Conservation (phyloP, 108 stramenopile genomes). For the Aurantiochytrium sp. region DNA sequence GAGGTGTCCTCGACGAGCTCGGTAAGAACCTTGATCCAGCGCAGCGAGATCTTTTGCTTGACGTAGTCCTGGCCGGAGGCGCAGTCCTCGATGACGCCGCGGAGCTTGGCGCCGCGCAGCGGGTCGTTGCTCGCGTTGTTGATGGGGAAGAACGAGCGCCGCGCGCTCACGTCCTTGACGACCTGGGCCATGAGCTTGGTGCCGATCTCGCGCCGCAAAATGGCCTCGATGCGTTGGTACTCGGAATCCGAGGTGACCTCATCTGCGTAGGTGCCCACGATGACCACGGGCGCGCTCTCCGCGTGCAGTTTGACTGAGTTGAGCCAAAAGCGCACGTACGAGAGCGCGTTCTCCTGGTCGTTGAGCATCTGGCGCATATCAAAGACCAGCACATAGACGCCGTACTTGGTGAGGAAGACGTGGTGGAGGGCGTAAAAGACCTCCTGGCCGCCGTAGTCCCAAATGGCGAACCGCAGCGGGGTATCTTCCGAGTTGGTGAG, state of each 20-base stretch:
- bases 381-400: neutral
- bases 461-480: neutral
- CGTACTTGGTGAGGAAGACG: neutral
- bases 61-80: neutral
- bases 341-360: neutral
- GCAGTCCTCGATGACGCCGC: neutral
- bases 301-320: conserved; percentile 13
- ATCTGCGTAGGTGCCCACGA: conserved; percentile 1
- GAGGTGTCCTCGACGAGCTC: neutral
- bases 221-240: neutral
- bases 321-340: neutral
- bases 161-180: neutral
- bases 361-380: neutral
- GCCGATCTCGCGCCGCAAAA: neutral
- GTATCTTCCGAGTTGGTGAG: neutral
- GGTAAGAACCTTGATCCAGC: neutral
- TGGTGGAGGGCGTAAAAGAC: conserved; percentile 10
- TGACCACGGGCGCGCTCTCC: neutral
- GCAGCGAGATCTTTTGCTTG: conserved; percentile 23
- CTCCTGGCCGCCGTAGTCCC: conserved; percentile 28
- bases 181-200: neutral
- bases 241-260: neutral
- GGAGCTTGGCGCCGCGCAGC: neutral
- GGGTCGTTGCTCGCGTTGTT: neutral
- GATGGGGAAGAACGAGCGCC: neutral